Evolutionary conservation across 768 basidiomycete species (phyloP).

Genomic region (Russula compacta): DNA sequence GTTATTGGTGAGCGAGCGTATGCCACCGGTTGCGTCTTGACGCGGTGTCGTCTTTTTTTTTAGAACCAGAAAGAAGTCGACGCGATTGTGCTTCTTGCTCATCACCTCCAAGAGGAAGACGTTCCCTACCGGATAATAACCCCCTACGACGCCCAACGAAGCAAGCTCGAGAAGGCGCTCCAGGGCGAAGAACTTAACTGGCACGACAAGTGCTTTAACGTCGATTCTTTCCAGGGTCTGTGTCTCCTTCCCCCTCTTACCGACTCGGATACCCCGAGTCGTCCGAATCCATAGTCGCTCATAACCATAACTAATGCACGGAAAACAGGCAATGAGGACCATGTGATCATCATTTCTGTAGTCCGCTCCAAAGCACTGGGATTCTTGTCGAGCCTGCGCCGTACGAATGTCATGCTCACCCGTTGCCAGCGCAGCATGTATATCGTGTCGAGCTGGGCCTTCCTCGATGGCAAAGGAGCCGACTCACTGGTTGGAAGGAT

Average conservation of each 20-base stretch:
- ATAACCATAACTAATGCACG: not conserved
- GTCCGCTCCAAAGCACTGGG: constrained; percentile 57
- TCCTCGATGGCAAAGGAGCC: constrained; percentile 48
- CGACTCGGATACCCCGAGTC: no score
- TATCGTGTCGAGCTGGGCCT: constrained; percentile 53
- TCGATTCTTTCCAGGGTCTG: constrained; percentile 74
- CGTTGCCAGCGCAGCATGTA: constrained; percentile 74
- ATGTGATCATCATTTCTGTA: constrained; percentile 64
- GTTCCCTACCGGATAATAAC: constrained; percentile 61
- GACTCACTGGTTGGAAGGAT: constrained; percentile 38
- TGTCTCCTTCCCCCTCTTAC: not conserved
- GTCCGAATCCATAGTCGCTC: not conserved
- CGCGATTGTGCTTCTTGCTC: constrained; percentile 48
- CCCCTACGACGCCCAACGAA: constrained; percentile 71
- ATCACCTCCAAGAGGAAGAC: constrained; percentile 41
- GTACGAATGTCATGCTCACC: constrained; percentile 85
- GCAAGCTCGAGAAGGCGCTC: constrained; percentile 46
- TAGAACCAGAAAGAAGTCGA: constrained; percentile 57
- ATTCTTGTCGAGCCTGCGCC: constrained; percentile 53
- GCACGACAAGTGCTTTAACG: constrained; percentile 66
- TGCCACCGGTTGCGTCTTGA: not conserved
- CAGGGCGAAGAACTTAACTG: constrained; percentile 42
- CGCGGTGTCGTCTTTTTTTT: not conserved
- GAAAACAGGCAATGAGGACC: constrained; percentile 68
- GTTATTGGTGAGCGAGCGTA: not conserved